Evolutionary conservation across 2,329 filamentous ascomycete genomes (phyloP), one percentile per base, ranked within the genome.

Genomic region (Penicillium occitanis): DNA sequence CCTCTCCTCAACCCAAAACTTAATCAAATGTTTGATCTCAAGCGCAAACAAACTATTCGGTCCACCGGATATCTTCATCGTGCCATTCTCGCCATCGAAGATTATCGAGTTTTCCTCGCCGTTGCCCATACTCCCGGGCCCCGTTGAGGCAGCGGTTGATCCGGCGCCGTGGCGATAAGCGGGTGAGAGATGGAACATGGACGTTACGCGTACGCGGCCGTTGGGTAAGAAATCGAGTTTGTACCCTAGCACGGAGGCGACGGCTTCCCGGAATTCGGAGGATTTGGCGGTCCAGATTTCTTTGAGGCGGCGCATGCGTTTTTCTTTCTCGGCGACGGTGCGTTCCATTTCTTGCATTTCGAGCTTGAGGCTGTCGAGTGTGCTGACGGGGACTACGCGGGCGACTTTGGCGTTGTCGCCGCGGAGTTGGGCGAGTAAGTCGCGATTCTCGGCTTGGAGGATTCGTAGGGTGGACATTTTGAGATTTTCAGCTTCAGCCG

Each of bases 161-260:
- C 60, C 51, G 6, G 84, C 75, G 8, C 79, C 79, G 60, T 80
- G 79, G 60, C 79, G 71, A 65, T 81, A 81, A 11, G 76, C 78
- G 68, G 79, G 78, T 1, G 87, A 89, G 0, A 93, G 90, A 75
- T 91, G 91, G 75, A 94, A 96, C 70, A 94, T 90, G 67, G 86
- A 90, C 64, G 94, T 96, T 25, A 97, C 92, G 37, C 92, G 90
- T 79, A 97, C 96, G 73, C 96, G 94, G 50, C 95, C 95, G 76
- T 97, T 97, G n/a, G 93, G 93, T 76, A 97, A 90, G 76, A 99
- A 98, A 37, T 95, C 93, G 13, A 98, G 88, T 63, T 94, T 94
- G 90, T 93, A 99, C 0, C 95, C 95, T 0, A 99, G 85, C 0
- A 97, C 90, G 22, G 89, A 92, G 69, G 93, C 93, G 66, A 99